Conservation (phyloP, 352 stramenopile genomes). For the Pythium phragmiticola region DNA sequence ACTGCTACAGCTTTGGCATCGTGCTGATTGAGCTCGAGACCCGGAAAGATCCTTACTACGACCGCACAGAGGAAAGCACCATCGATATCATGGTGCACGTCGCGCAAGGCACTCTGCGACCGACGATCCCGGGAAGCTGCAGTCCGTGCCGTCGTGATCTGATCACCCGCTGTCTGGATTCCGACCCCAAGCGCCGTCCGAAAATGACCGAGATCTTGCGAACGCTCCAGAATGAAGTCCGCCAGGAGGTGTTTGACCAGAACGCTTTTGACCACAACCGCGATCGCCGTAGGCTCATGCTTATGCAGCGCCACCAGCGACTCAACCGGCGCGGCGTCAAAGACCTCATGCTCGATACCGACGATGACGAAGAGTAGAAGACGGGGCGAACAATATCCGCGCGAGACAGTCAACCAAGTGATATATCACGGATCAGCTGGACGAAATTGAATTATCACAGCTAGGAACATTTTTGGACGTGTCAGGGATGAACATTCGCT, state of each 20-base stretch:
- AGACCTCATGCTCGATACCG: slow-evolving; percentile 41
- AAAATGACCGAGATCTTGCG: slow-evolving; percentile 81
- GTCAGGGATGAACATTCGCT: neutral
- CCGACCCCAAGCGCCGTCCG: slow-evolving; percentile 52
- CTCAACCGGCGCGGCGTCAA: slow-evolving; percentile 70
- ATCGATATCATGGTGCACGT: slow-evolving; percentile 86
- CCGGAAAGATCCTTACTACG: slow-evolving; percentile 67
- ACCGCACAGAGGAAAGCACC: slow-evolving; percentile 51
- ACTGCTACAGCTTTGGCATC: slow-evolving; percentile 89
- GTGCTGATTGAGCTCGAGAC: slow-evolving; percentile 85
- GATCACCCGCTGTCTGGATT: slow-evolving; percentile 63
- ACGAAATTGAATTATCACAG: no score
- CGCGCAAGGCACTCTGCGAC: slow-evolving; percentile 51
- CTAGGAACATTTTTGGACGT: neutral
- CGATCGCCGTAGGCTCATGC: slow-evolving; percentile 62
- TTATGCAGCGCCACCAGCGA: slow-evolving; percentile 75
- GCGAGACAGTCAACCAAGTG: neutral
- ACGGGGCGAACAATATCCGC: neutral
- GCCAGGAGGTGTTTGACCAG: slow-evolving; percentile 69
- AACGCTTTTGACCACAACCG: slow-evolving; percentile 59
- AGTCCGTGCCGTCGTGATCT: slow-evolving; percentile 57
- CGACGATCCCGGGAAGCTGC: slow-evolving; percentile 64
- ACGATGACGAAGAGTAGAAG: slow-evolving; percentile 12
- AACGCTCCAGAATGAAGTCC: slow-evolving; percentile 69
- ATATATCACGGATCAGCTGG: no score